Evolutionary conservation across 441 rosid species (phyloP).

Genomic region (Aleurites moluccanus): DNA sequence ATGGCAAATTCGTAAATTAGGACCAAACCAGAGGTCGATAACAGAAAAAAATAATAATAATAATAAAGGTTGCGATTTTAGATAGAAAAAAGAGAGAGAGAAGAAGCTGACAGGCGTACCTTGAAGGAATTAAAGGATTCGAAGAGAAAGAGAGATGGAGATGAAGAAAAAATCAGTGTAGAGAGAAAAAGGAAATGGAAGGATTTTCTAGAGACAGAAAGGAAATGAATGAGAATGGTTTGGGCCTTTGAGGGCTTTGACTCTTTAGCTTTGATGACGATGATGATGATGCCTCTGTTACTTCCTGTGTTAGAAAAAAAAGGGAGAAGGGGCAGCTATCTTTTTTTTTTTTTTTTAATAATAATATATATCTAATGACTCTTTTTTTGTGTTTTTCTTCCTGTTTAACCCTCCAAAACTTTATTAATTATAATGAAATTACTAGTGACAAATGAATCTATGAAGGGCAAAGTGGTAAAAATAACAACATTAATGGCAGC

Average conservation of each 20-base stretch:
- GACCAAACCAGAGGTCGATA: slow-evolving; percentile 11
- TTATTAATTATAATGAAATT: no score
- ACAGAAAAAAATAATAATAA: slow-evolving; percentile 8
- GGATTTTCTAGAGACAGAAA: slow-evolving; percentile 21
- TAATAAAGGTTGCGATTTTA: slow-evolving; percentile 12
- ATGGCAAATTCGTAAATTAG: slow-evolving; percentile 38
- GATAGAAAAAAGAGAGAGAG: neutral
- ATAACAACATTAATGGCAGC: neutral
- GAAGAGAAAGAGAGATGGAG: neutral
- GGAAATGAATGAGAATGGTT: slow-evolving; percentile 15
- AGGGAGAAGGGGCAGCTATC: neutral
- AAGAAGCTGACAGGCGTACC: slow-evolving; percentile 25
- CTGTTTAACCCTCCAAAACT: slow-evolving; percentile 1
- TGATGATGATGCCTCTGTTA: slow-evolving; percentile 10
- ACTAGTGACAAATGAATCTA: neutral
- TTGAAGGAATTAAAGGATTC: slow-evolving; percentile 31
- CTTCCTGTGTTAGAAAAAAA: neutral
- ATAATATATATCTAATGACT: neutral
- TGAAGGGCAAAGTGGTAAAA: neutral
- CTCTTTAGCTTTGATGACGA: slow-evolving; percentile 32
- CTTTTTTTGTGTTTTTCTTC: no score
- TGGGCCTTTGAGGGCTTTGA: slow-evolving; percentile 50
- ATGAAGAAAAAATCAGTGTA: neutral
- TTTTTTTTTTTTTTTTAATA: neutral
- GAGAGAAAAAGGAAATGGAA: neutral